phyloP scores from a whole-genome alignment of 192 early-diverging fungal genomes.

The Gryganskiella cystojenkinii region DNA sequence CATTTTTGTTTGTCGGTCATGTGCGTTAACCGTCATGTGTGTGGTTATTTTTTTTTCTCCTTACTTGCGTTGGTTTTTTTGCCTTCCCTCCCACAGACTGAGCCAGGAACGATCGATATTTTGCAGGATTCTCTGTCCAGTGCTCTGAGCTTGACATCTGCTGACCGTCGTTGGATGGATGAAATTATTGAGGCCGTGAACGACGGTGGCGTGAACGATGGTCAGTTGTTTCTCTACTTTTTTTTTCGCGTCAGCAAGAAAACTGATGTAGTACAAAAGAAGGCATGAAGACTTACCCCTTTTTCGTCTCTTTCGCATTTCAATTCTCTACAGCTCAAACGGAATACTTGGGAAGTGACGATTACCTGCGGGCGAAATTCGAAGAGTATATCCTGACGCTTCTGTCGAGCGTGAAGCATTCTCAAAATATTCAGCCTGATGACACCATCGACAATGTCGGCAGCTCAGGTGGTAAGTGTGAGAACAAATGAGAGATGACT shows the following conservation, averaged over 20 bases:
- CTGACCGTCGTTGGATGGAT: slow-evolving; percentile 84
- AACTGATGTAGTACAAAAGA: neutral
- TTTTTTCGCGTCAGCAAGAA: neutral
- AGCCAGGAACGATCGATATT: slow-evolving; percentile 78
- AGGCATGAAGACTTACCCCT: too few species aligned
- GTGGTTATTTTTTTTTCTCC: neutral
- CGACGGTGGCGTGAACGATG: slow-evolving; percentile 64
- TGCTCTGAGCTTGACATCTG: slow-evolving; percentile 67
- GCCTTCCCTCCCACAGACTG: slow-evolving; percentile 57
- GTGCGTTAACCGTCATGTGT: neutral
- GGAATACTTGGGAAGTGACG: slow-evolving; percentile 79
- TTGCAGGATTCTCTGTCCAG: slow-evolving; percentile 67
- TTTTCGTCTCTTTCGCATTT: too few species aligned
- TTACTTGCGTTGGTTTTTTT: neutral
- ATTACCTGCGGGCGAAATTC: slow-evolving; percentile 79
- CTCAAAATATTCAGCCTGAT: slow-evolving; percentile 52
- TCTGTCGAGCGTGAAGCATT: slow-evolving; percentile 72
- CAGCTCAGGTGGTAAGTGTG: slow-evolving; percentile 19
- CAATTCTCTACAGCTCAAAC: slow-evolving; percentile 62
- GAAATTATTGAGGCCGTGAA: slow-evolving; percentile 76
- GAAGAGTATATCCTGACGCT: slow-evolving; percentile 78
- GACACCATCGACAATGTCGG: slow-evolving; percentile 37
- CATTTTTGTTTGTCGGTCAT: too few species aligned
- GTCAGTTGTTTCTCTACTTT: slow-evolving; percentile 16
- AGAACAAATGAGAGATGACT: neutral